Base-by-base conservation (phyloP, 1,284 basidiomycete species). In the Mycosarcoma maydis region DNA sequence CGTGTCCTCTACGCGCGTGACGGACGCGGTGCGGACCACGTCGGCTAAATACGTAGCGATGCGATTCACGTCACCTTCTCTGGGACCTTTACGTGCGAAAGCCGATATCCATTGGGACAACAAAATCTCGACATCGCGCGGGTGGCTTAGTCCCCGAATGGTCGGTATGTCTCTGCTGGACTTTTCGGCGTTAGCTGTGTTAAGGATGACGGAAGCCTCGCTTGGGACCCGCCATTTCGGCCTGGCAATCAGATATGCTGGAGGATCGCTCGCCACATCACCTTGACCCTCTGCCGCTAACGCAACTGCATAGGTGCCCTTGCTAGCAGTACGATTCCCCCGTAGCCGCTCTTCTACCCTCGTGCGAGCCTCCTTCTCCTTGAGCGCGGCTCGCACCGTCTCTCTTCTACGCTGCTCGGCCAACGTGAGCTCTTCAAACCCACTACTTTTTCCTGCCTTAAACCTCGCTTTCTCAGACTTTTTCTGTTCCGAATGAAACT, bases 1-100 rank as follows among this genome's bases (percentile, higher is more conserved):
- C 32, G 33, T 29, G n/a, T 69, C 47, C 20, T 69, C 66, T 3
- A 69, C 43, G 6, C 23, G 46, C 3, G n/a, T 29, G 16, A 19
- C 24, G 0, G 47, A n/a, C 0, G 50, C 48, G 3, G 19, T 20
- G 1, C 43, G 38, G 4, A 69, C 51, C 2, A 62, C 24, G 6
- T 55, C 50, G 1, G 51, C 58, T 3, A 71, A 33, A 30, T 61
- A 71, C 3, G 37, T 16, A 0, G 46, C 53, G 32, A 79, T 49
- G 6, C 54, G 41, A 42, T 56, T 49, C 2, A 79, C 72, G 38
- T 79, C 77, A 13, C 69, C 69, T 3, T 44, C 33, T 9, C 70
- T 41, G 4, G 77, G 76, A 3, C 68, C 67, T 13, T 55, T 50
- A 9, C 19, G 22, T 3, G 65, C 64, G 29, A 70, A 71, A 16